phyloP scores from a whole-genome alignment of 345 rosid genomes.

The Erysimum cheiranthoides region DNA sequence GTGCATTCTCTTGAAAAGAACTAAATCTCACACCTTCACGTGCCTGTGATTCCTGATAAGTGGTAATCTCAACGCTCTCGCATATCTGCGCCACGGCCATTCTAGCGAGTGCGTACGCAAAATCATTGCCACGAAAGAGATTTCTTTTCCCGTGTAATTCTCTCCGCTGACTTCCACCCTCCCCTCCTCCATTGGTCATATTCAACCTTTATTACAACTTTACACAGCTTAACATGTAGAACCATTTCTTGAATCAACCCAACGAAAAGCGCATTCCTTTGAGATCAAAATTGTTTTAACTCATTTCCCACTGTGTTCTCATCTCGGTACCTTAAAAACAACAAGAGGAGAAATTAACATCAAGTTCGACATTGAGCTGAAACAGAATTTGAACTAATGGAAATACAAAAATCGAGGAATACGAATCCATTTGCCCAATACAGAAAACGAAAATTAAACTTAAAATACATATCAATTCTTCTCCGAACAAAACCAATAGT shows the following conservation, averaged over 20 bases:
- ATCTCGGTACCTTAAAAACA: slow-evolving; percentile 24
- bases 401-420: background rate
- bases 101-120: slow-evolving; percentile 60
- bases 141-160: slow-evolving; percentile 47
- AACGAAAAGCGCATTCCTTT: slow-evolving; percentile 41
- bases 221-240: slow-evolving; percentile 41
- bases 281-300: background rate
- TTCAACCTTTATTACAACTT: slow-evolving; percentile 82
- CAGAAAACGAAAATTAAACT: background rate
- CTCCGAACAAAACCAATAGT: background rate
- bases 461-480: slow-evolving; percentile 7
- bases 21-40: slow-evolving; percentile 81
- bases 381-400: background rate
- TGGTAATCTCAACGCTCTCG: slow-evolving; percentile 39
- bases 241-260: slow-evolving; percentile 46
- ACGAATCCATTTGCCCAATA: background rate
- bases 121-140: slow-evolving; percentile 51
- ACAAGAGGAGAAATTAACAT: background rate
- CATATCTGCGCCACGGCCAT: slow-evolving; percentile 66
- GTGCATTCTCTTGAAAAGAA: slow-evolving; percentile 75
- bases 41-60: slow-evolving; percentile 50
- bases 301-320: slow-evolving; percentile 1
- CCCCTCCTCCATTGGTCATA: slow-evolving; percentile 92
- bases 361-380: slow-evolving; percentile 14
- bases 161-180: slow-evolving; percentile 65